These are phyloP conservation scores for Talaromyces trachyspermus DNA, from an alignment of 495 filamentous ascomycete species.

Conservation along the genomic window DNA sequence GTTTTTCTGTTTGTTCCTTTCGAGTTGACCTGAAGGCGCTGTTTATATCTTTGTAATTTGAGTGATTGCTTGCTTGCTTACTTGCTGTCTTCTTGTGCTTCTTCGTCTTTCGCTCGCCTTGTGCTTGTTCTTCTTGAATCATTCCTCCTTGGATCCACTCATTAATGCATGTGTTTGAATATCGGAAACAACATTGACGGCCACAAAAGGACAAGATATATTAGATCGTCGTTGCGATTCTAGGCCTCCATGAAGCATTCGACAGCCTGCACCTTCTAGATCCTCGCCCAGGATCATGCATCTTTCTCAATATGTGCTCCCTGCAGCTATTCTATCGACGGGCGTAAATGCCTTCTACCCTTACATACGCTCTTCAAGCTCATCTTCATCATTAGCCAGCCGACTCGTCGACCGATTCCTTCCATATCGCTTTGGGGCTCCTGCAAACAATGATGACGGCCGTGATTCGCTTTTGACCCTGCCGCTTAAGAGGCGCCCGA, in stretches of 20 bases:
- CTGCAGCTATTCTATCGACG: conserved; percentile 14
- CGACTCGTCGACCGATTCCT: conserved; percentile 26
- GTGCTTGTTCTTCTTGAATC: not conserved
- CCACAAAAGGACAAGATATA: too few species aligned
- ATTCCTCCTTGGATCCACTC: not conserved
- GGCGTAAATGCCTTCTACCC: conserved; percentile 30
- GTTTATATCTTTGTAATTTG: too few species aligned
- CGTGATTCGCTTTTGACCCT: conserved; percentile 17
- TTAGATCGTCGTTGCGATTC: too few species aligned
- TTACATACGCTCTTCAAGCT: conserved; percentile 17
- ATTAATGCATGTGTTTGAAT: too few species aligned
- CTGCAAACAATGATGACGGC: conserved; percentile 13
- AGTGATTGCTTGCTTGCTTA: too few species aligned
- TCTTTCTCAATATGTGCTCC: conserved; percentile 11
- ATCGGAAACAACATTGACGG: too few species aligned
- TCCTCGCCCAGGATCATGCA: conserved; percentile 12
- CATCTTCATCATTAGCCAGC: conserved; percentile 7
- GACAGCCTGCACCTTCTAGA: not conserved
- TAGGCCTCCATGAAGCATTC: conserved; percentile 4
- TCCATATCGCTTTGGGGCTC: conserved; percentile 16
- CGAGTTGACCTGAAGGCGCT: too few species aligned
- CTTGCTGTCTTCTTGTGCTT: too few species aligned
- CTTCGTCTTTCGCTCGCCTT: not conserved
- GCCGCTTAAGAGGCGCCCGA: conserved; percentile 24
- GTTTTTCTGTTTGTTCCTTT: not conserved